Evolutionary conservation across 2,329 filamentous ascomycete species (phyloP).

Genomic region (Fragosphaeria purpurea): DNA sequence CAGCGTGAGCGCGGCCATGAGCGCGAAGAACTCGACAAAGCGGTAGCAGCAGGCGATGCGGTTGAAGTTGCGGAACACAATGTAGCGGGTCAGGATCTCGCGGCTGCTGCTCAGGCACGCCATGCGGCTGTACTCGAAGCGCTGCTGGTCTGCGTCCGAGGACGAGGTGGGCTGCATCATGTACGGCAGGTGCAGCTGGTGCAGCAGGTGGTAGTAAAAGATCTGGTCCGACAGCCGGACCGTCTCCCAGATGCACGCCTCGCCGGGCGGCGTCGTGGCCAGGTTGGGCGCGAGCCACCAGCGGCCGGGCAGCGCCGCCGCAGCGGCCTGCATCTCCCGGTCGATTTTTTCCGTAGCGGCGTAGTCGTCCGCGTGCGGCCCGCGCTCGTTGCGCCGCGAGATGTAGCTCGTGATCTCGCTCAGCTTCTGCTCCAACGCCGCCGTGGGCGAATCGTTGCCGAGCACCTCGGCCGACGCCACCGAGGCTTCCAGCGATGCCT

Average conservation of each 20-base stretch:
- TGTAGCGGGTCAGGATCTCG: constrained; percentile 27
- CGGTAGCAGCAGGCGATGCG: constrained; percentile 22
- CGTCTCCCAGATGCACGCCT: constrained; percentile 20
- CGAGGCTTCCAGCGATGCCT: constrained; percentile 18
- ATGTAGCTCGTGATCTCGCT: constrained; percentile 25
- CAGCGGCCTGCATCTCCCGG: constrained; percentile 25
- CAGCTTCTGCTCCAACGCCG: constrained; percentile 26
- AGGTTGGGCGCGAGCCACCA: constrained; percentile 30
- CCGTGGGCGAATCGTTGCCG: constrained; percentile 19
- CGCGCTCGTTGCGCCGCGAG: constrained; percentile 25
- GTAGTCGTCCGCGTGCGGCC: constrained; percentile 15
- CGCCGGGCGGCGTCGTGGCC: not conserved
- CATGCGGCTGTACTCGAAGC: constrained; percentile 23
- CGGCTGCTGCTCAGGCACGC: constrained; percentile 28
- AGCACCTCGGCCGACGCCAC: constrained; percentile 19
- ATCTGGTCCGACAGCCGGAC: constrained; percentile 25
- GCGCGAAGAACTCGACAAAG: constrained; percentile 23
- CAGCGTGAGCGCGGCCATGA: constrained; percentile 25
- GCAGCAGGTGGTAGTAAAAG: constrained; percentile 27
- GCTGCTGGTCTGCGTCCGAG: constrained; percentile 5
- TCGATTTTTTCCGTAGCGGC: constrained; percentile 26
- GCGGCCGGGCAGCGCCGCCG: constrained; percentile 26
- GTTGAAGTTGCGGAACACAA: constrained; percentile 23
- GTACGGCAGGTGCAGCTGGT: constrained; percentile 30
- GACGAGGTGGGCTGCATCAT: constrained; percentile 17